Conservation (phyloP, 495 filamentous ascomycete genomes). For the Aspergillus carlsbadensis region DNA sequence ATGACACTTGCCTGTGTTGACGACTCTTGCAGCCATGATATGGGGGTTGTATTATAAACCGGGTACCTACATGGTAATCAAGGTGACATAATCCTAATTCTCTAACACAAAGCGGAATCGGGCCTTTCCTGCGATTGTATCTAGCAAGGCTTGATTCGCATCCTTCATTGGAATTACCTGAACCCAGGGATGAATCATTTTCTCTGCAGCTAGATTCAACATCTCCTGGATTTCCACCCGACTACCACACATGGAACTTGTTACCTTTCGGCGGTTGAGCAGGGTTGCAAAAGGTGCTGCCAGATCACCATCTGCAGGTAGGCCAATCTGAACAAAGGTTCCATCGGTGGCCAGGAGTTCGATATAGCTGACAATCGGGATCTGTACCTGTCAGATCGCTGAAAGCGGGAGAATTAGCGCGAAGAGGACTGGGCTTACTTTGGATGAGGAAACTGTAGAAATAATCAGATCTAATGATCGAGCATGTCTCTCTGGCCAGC, state of each 20-base stretch:
- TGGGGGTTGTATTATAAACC: too few relatives aligned
- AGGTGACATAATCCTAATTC: constrained; percentile 44
- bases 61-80: too few relatives aligned
- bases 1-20: too few relatives aligned
- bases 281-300: constrained; percentile 59
- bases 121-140: constrained; percentile 66
- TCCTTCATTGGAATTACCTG: constrained; percentile 70
- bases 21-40: too few relatives aligned
- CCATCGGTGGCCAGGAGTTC: constrained; percentile 64
- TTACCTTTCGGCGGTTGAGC: constrained; percentile 59
- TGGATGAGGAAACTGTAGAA: constrained; percentile 70
- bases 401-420: too few relatives aligned
- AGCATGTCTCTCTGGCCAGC: constrained; percentile 66
- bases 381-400: too few relatives aligned
- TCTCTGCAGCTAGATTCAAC: constrained; percentile 71
- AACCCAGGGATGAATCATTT: constrained; percentile 73
- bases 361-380: constrained; percentile 76
- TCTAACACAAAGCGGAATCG: constrained; percentile 75
- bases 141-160: constrained; percentile 67
- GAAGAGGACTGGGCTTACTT: constrained; percentile 19
- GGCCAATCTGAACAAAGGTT: constrained; percentile 75
- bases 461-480: constrained; percentile 78
- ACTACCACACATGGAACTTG: constrained; percentile 66
- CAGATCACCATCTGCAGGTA: constrained; percentile 64
- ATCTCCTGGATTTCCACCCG: constrained; percentile 77